Base-by-base conservation (phyloP, 2,329 filamentous ascomycete species). In the Calonectria multiphialidica region DNA sequence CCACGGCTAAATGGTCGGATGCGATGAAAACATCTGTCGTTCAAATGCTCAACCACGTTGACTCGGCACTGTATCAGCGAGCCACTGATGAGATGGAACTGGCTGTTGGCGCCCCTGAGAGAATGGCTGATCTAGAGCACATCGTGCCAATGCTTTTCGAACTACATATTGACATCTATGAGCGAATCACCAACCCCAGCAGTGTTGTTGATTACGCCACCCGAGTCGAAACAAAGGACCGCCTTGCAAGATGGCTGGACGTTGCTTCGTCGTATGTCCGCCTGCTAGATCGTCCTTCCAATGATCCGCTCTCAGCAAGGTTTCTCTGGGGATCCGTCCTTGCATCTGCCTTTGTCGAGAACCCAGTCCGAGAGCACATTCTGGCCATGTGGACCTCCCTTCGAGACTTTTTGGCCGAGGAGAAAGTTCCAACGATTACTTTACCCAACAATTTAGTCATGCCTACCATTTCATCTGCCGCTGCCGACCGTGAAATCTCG, bases 361-460 rank as follows among this genome's bases (percentile, higher is more conserved):
- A 86, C n/a, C 86, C 87, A 0, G 85, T 89, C 1, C 83, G 89
- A 21, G 90, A 92, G 28, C 89, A 91, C 68, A 84, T 91, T 55
- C 84, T 91, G 1, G 84, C 87, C 37, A 89, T 90, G 79, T 92
- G 90, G 89, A 88, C 88, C 45, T 90, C 89, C 42, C 81, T 92
- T 18, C 87, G 89, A 18, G 88, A 90, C 70, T 85, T 87, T 23
- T 82, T 91, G 28, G 78, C 81, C 5, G 82, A 85, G 2, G 84
- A 84, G 40, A 80, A 83, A 2, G 77, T 84, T 1, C 76, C 84
- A 3, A 84, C 87, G 0, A 90, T 94, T 15, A 86, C 88, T 40
- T 86, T 98, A 0, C 90, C 93, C 5, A 98, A 99, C 82, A 98
- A 98, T 80, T 90, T 91, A 1, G 90, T 96, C 23, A 98, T 99